Percentiles rank a stretch among this genome's conserved stretches.
phyloP scores from a whole-genome alignment of 352 stramenopile species.

The Pilasporangium apinafurcum region DNA sequence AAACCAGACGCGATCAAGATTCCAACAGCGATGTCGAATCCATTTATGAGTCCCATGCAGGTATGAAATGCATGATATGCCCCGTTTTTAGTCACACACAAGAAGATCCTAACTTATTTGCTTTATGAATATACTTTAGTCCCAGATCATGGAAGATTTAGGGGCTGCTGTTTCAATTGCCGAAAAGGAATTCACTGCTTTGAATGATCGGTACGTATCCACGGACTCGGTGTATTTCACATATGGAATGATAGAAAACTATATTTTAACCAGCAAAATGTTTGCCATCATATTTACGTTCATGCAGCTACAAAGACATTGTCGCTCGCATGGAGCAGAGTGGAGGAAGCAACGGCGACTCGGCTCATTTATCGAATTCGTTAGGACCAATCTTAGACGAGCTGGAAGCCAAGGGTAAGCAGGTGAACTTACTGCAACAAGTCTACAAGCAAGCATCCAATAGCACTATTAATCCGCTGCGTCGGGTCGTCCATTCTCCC shows the following conservation, averaged over 20 bases:
- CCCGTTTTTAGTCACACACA: too few species aligned
- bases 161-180: slow-evolving; percentile 22
- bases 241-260: too few species aligned
- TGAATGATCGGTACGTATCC: slow-evolving; percentile 29
- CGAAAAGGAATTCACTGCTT: slow-evolving; percentile 35
- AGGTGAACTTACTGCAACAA: slow-evolving; percentile 63
- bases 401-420: slow-evolving; percentile 55
- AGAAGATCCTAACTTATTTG: too few species aligned
- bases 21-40: slow-evolving; percentile 5
- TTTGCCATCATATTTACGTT: too few species aligned
- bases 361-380: slow-evolving; percentile 29
- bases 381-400: slow-evolving; percentile 48
- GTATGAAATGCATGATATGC: too few species aligned
- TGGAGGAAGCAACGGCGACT: slow-evolving; percentile 2
- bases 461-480: slow-evolving; percentile 54
- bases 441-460: slow-evolving; percentile 44
- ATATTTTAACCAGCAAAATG: too few species aligned
- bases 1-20: slow-evolving; percentile 42
- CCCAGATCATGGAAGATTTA: slow-evolving; percentile 59
- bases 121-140: slow-evolving; percentile 8
- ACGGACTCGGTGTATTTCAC: too few species aligned
- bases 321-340: slow-evolving; percentile 27
- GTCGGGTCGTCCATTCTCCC: slow-evolving; percentile 40
- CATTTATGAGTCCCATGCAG: slow-evolving; percentile 48
- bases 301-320: slow-evolving; percentile 28